Base-by-base conservation (phyloP, 768 basidiomycete species). In the Trametes cubensis region DNA sequence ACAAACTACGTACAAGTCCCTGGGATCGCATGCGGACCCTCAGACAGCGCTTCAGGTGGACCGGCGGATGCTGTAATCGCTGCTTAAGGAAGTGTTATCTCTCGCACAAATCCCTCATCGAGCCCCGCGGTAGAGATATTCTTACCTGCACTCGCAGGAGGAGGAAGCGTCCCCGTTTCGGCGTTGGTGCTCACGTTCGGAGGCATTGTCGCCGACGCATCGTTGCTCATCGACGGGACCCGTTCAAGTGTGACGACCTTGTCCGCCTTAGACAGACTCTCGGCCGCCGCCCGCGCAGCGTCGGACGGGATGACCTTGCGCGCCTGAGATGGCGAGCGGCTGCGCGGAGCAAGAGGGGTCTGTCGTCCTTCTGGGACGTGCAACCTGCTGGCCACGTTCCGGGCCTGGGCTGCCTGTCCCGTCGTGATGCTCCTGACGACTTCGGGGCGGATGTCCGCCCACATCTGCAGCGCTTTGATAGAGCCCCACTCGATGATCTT, bases 401-500 rank as follows among this genome's bases (percentile, higher is more conserved):
- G 78, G 7, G 81, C 81, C 62, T 83, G 82, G 2, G 70, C 79
- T 2, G 73, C 76, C 71, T 83, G 81, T 41, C 79, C 82, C 0
- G 69, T 70, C 18, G 79, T 76, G 34, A 83, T 75, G n/a, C 74
- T 77, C 66, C 76, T 79, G 23, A 78, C 81, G 25, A 75, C 78
- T 55, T 89, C 85, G 1, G 90, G 87, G 45, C 87, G 80, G 60
- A 88, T 77, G 71, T 93, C 92, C 13, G 92, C 92, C 88, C 91
- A 94, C 90, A 93, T 94, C 71, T 94, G 91, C 59, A 94, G 71
- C 6, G 91, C 92, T 72, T 94, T 94, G 77, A 99, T 98, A 3
- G 94, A 96, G 0, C 97, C 97, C 97, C 97, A 99, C 74, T 99
- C 97, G 63, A 96, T 92, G 72, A 98, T 95, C 80, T 99, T 99